Percentiles rank a stretch among this genome's conserved stretches.
Conservation (phyloP, 345 rosid species). For the Murraya paniculata region DNA sequence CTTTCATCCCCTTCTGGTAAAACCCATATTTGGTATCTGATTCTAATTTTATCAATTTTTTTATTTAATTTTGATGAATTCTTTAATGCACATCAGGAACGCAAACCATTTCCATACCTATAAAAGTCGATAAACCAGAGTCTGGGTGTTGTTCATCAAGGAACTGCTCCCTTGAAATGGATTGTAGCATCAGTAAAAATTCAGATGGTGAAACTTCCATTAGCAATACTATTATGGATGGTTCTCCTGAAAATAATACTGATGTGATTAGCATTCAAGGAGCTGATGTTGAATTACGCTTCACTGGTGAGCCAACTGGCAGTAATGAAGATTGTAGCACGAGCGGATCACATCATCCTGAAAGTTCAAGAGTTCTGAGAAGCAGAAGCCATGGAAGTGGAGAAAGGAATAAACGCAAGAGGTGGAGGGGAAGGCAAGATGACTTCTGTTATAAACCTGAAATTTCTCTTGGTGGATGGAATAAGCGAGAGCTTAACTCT, state of each 20-base stretch:
- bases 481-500: slow-evolving; percentile 36
- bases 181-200: slow-evolving; percentile 40
- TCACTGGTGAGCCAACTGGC: slow-evolving; percentile 48
- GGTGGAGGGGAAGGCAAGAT: slow-evolving; percentile 88
- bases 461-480: slow-evolving; percentile 35
- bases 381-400: slow-evolving; percentile 47
- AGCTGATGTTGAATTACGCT: slow-evolving; percentile 54
- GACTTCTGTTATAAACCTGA: slow-evolving; percentile 43
- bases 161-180: slow-evolving; percentile 51
- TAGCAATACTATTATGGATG: slow-evolving; percentile 35
- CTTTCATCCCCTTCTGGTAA: slow-evolving; percentile 36
- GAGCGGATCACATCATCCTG: slow-evolving; percentile 59
- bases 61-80: slow-evolving; percentile 13
- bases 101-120: slow-evolving; percentile 32
- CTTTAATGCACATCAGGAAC: slow-evolving; percentile 31
- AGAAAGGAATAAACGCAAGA: slow-evolving; percentile 82
- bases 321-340: slow-evolving; percentile 77
- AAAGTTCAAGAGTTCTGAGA: slow-evolving; percentile 42
- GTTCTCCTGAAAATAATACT: slow-evolving; percentile 37
- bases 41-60: slow-evolving; percentile 4
- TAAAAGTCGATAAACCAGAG: slow-evolving; percentile 43
- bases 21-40: slow-evolving; percentile 13
- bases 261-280: slow-evolving; percentile 44
- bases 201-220: slow-evolving; percentile 58
- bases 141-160: slow-evolving; percentile 43